A percentile compares a stretch with the other conserved stretches of the same genome.
These are phyloP conservation scores for Metarhizium album DNA, from an alignment of 2,329 filamentous ascomycete species.

Conservation along the genomic window DNA sequence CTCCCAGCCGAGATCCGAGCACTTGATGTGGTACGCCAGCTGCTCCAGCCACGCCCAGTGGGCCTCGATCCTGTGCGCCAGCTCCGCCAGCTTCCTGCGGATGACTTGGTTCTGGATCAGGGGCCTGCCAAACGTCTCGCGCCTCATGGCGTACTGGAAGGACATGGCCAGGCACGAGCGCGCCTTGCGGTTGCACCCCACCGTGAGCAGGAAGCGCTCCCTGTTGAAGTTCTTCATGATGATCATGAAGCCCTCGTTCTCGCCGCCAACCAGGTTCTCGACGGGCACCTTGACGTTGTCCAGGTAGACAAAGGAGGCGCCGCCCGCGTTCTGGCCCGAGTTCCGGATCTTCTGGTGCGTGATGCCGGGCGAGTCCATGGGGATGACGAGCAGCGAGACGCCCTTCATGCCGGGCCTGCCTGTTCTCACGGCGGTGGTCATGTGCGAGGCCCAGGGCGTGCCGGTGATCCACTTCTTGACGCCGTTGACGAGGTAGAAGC, in stretches of 20 bases:
- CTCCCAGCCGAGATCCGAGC: slow-evolving; percentile 13
- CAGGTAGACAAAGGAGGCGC: slow-evolving; percentile 44
- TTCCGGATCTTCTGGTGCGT: slow-evolving; percentile 45
- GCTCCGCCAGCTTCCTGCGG: slow-evolving; percentile 46
- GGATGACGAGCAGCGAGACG: slow-evolving; percentile 48
- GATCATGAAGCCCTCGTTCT: slow-evolving; percentile 44
- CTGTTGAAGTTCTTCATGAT: slow-evolving; percentile 49
- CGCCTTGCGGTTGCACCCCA: slow-evolving; percentile 45
- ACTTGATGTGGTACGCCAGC: slow-evolving; percentile 41
- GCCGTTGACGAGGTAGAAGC: slow-evolving; percentile 52
- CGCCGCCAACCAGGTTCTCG: slow-evolving; percentile 30
- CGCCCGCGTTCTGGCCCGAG: slow-evolving; percentile 55
- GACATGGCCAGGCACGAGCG: slow-evolving; percentile 44
- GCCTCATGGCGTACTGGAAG: slow-evolving; percentile 36
- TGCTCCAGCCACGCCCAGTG: slow-evolving; percentile 53
- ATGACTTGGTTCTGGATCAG: slow-evolving; percentile 50
- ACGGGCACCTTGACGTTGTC: slow-evolving; percentile 44
- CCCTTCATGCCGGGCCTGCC: slow-evolving; percentile 41
- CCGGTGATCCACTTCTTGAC: slow-evolving; percentile 61
- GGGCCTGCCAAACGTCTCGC: slow-evolving; percentile 48
- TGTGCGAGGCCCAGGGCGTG: slow-evolving; percentile 47
- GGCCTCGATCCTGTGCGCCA: slow-evolving; percentile 48
- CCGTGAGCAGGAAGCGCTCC: slow-evolving; percentile 48
- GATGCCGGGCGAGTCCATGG: slow-evolving; percentile 38
- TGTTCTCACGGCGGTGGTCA: slow-evolving; percentile 51